Evolutionary conservation across 1,284 basidiomycete genomes (phyloP).

Genomic region (Malassezia pachydermatis): DNA sequence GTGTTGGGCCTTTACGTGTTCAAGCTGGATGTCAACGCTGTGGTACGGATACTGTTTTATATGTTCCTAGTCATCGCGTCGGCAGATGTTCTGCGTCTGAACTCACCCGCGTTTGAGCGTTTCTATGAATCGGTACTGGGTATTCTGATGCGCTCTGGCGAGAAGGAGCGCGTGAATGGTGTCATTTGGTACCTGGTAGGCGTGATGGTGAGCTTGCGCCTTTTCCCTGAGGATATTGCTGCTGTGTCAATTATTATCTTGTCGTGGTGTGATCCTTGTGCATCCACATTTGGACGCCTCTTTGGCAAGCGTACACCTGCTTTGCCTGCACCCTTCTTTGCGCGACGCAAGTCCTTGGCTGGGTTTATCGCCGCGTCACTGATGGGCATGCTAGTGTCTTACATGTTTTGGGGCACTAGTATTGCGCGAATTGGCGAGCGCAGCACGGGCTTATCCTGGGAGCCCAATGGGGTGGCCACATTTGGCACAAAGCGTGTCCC

Average conservation of each 20-base stretch:
- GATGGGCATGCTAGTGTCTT: slow-evolving; percentile 64
- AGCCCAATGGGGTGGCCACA: slow-evolving; percentile 8
- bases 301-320: slow-evolving; percentile 67
- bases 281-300: slow-evolving; percentile 80
- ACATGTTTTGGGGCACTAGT: slow-evolving; percentile 63
- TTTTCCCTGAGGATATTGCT: slow-evolving; percentile 49
- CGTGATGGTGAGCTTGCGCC: slow-evolving; percentile 66
- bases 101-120: slow-evolving; percentile 59
- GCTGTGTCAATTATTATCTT: slow-evolving; percentile 52
- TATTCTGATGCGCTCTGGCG: slow-evolving; percentile 84
- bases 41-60: slow-evolving; percentile 60
- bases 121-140: slow-evolving; percentile 70
- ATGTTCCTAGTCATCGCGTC: slow-evolving; percentile 64
- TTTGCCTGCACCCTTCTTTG: slow-evolving; percentile 67
- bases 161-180: slow-evolving; percentile 59
- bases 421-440: slow-evolving; percentile 31
- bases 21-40: slow-evolving; percentile 50
- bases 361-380: slow-evolving; percentile 75
- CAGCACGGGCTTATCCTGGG: slow-evolving; percentile 35
- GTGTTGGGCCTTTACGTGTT: slow-evolving; percentile 62
- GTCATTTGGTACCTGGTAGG: slow-evolving; percentile 93
- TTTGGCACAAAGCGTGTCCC: slow-evolving; percentile 31
- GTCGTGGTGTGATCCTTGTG: slow-evolving; percentile 92
- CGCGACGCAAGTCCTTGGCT: slow-evolving; percentile 73
- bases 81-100: slow-evolving; percentile 69